These are phyloP conservation scores for Closterium sp. DNA, from an alignment of 139 green algal species.

Conservation along the genomic window DNA sequence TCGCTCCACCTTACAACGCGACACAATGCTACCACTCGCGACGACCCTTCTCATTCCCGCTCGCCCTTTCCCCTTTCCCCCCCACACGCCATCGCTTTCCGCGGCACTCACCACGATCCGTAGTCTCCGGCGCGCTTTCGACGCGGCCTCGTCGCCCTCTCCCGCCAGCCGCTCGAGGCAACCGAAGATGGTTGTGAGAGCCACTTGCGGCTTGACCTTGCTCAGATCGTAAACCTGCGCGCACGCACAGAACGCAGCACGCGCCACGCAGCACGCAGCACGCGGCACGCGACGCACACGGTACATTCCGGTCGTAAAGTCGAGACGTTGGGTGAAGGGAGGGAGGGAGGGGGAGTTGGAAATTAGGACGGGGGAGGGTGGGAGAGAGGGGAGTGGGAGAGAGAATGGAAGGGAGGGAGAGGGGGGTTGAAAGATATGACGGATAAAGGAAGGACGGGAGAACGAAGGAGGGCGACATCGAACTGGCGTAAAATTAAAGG, in stretches of 20 bases:
- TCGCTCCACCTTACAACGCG: too few species aligned
- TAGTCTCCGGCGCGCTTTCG: background rate
- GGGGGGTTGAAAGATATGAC: background rate
- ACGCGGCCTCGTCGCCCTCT: conserved; percentile 4
- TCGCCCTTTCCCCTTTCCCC: background rate
- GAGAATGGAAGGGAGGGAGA: background rate
- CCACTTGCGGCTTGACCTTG: conserved; percentile 12
- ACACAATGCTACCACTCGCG: too few species aligned
- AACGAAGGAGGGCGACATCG: background rate
- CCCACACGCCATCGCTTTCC: background rate
- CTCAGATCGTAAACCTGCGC: conserved; percentile 22
- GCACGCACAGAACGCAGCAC: background rate
- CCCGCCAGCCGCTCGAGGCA: conserved; percentile 7
- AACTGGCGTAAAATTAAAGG: background rate
- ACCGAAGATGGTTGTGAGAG: background rate
- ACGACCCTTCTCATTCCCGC: background rate
- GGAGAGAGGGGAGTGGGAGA: background rate
- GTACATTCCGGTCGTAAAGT: too few species aligned
- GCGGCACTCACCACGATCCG: conserved; percentile 14
- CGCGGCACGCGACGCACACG: too few species aligned
- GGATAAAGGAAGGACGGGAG: background rate
- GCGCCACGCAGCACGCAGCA: background rate
- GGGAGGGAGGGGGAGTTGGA: background rate
- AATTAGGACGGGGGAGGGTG: background rate
- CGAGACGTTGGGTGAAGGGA: too few species aligned